Conservation (phyloP, 2,329 filamentous ascomycete genomes). For the Knoxdaviesia proteae region DNA sequence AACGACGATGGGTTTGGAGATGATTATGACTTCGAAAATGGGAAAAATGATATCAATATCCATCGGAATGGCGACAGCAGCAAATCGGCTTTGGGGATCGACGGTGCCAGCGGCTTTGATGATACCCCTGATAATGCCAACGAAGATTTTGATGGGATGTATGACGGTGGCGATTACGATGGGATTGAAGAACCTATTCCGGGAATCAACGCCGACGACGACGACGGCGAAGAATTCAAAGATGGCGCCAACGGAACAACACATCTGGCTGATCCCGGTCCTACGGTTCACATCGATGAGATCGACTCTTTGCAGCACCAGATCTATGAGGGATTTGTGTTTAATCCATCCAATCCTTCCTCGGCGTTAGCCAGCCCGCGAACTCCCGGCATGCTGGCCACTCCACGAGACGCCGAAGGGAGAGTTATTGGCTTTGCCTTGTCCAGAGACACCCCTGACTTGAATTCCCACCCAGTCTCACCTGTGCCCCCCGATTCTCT, state of each 20-base stretch:
- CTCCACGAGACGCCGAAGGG: conserved; percentile 33
- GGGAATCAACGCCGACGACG: conserved; percentile 7
- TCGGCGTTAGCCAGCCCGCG: conserved; percentile 30
- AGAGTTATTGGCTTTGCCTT: conserved; percentile 35
- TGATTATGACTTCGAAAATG: conserved; percentile 1
- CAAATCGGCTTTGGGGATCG: too few relatives aligned
- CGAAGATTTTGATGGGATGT: too few relatives aligned
- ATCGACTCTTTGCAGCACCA: conserved; percentile 22
- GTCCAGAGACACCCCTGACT: conserved; percentile 21
- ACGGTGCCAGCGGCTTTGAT: too few relatives aligned
- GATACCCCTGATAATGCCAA: too few relatives aligned
- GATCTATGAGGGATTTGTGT: conserved; percentile 38
- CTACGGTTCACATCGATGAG: conserved; percentile 24
- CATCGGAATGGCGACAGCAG: too few relatives aligned
- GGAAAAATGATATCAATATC: too few relatives aligned
- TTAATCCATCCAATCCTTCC: conserved; percentile 30
- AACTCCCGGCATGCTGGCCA: conserved; percentile 23
- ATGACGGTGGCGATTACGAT: too few relatives aligned
- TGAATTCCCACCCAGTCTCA: too few relatives aligned
- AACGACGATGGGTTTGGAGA: conserved; percentile 12
- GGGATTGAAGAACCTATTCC: conserved; percentile 4
- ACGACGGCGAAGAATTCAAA: conserved; percentile 1
- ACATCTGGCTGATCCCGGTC: conserved; percentile 6
- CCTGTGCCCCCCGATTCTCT: too few relatives aligned
- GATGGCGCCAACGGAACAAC: conserved; percentile 8